Evolutionary conservation across 2,329 filamentous ascomycete genomes (phyloP), one percentile per base, ranked within the genome.

Genomic region (Penicillium sp.): DNA sequence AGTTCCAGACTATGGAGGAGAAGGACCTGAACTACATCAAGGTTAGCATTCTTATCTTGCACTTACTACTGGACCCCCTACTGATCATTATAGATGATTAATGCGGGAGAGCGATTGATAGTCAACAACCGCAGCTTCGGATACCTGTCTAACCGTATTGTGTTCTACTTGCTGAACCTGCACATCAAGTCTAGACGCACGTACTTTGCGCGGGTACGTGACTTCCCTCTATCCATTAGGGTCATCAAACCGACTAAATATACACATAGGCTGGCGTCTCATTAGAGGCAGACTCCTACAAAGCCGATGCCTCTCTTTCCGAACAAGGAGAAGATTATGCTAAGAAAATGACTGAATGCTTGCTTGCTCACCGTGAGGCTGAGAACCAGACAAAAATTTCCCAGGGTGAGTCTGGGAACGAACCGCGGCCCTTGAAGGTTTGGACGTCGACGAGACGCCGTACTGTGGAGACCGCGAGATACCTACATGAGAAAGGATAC

Each of bases 91-190:
- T 45, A 81, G 80, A 97, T 99, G 93, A 96, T 98, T 73, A 99
- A 99, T 67, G 95, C 95, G 8, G 95, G 95, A 45, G 87, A 93
- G 70, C 88, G 92, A 65, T 89, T 99, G 70, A 89, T 93, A 67
- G 93, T 98, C 76, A 99, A 99, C 79, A 97, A 98, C 65, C 91
- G 95, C 72, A 93, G 89, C 70, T 98, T 99, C 75, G 93, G 93
- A 67, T 99, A 99, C 71, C 84, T 99, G 31, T 96, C 93, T 0
- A 93, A 99, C 73, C 88, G 95, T 59, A 99, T 99, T 64, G 93
- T 99, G 54, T 99, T 99, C 77, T 99, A 98, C 75, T 86, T 99
- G 47, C 91, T 96, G 70, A 99, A 99, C 70, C 82, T 98, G 25
- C 95, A 99, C 75, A 97, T 97, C 81, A 98, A 99, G 75, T 90